phyloP scores from a whole-genome alignment of 768 basidiomycete genomes.

The Cystobasidiopsis lactophilus region DNA sequence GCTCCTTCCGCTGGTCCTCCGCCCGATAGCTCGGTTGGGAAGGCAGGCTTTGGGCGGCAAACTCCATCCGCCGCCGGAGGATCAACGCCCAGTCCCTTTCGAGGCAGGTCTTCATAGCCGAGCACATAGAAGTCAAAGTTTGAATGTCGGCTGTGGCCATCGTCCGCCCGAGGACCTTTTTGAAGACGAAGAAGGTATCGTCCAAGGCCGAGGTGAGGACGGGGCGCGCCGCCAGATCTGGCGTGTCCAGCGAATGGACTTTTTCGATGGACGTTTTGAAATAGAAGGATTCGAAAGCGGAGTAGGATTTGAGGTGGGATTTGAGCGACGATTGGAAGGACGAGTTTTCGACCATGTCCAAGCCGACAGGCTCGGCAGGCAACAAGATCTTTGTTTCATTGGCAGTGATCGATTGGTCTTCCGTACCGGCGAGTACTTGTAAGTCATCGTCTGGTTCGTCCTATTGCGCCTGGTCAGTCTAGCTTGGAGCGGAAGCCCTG shows the following conservation, averaged over 20 bases:
- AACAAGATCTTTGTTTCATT: conserved; percentile 5
- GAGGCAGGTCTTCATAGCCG: conserved; percentile 32
- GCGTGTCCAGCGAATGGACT: conserved; percentile 63
- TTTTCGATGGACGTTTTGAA: conserved; percentile 66
- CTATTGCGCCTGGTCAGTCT: too few species aligned
- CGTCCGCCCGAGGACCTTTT: conserved; percentile 53
- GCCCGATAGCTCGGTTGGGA: conserved; percentile 25
- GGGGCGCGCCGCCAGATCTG: conserved; percentile 43
- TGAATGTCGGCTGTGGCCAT: conserved; percentile 33
- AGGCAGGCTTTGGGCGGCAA: conserved; percentile 35
- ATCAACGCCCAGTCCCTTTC: conserved; percentile 63
- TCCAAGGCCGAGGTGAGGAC: conserved; percentile 34
- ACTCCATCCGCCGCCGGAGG: conserved; percentile 66
- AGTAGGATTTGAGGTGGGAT: conserved; percentile 44
- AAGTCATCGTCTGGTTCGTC: conserved; percentile 5
- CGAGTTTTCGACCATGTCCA: conserved; percentile 15
- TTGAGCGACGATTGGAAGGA: conserved; percentile 35
- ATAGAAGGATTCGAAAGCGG: conserved; percentile 84
- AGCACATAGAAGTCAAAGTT: conserved; percentile 39
- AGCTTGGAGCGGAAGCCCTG: neutral
- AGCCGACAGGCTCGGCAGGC: conserved; percentile 3
- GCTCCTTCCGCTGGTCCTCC: conserved; percentile 46
- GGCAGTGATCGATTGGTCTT: neutral
- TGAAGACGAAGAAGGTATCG: conserved; percentile 89
- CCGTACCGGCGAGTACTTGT: neutral